Conservation (phyloP, 257 asterid genomes). For the Gynochthodes officinalis region DNA sequence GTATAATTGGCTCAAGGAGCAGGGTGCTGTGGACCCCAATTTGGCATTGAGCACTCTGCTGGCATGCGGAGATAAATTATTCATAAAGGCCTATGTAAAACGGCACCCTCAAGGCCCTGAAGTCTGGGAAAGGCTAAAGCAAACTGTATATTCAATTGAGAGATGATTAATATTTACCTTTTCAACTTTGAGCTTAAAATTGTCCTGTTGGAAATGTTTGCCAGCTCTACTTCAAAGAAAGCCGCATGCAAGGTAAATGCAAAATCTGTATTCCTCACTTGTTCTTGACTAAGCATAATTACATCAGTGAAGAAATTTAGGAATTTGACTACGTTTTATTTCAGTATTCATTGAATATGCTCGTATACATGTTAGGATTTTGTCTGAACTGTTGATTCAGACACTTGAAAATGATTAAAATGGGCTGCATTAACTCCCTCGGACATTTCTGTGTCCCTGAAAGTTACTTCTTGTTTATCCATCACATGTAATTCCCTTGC, state of each 20-base stretch:
- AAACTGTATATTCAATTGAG: constrained; percentile 26
- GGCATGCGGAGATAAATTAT: constrained; percentile 45
- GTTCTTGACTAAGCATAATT: constrained; percentile 2
- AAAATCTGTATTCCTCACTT: not conserved
- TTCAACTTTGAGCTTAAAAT: not conserved
- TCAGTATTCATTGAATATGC: not conserved
- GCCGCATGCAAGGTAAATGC: not conserved
- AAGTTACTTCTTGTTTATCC: not conserved
- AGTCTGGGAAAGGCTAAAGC: constrained; percentile 54
- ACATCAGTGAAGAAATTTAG: not conserved
- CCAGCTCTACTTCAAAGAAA: not conserved
- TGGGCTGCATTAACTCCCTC: not conserved
- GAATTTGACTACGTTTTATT: constrained; percentile 4
- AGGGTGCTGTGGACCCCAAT: constrained; percentile 34
- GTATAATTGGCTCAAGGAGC: constrained; percentile 65
- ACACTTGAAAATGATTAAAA: not conserved
- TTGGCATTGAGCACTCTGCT: constrained; percentile 67
- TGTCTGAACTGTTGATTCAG: not conserved
- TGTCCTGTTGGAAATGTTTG: constrained; percentile 5
- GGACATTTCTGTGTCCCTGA: not conserved
- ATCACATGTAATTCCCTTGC: not conserved
- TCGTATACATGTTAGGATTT: not conserved
- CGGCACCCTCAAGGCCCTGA: constrained; percentile 55
- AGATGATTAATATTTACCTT: not conserved
- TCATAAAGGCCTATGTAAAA: constrained; percentile 43